Conservation (phyloP, 805 yeast species). For the Saccharomycopsis amapae region DNA sequence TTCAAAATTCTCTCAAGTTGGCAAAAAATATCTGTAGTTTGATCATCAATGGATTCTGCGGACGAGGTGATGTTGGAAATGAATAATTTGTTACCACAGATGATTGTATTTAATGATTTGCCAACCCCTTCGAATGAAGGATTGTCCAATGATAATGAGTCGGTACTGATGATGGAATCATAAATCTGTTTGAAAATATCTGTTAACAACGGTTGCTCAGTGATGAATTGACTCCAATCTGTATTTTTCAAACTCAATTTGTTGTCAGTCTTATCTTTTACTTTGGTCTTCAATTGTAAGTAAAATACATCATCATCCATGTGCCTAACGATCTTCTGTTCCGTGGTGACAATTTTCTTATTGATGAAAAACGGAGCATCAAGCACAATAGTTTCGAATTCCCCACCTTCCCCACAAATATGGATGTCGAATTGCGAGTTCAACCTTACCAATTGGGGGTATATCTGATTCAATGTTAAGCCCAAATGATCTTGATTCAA, state of each 20-base stretch:
- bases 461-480: conserved; percentile 51
- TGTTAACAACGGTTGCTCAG: conserved; percentile 30
- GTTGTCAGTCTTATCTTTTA: conserved; percentile 33
- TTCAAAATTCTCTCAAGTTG: conserved; percentile 34
- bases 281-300: conserved; percentile 38
- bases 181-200: conserved; percentile 35
- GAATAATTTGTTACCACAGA: conserved; percentile 29
- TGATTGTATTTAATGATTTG: too few species aligned
- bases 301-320: conserved; percentile 63
- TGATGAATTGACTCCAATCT: conserved; percentile 9
- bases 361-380: conserved; percentile 79
- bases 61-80: conserved; percentile 39
- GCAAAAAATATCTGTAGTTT: conserved; percentile 43
- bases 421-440: conserved; percentile 73
- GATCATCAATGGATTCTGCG: conserved; percentile 33
- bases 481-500: conserved; percentile 63
- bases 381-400: conserved; percentile 86
- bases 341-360: conserved; percentile 39
- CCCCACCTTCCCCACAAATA: conserved; percentile 99
- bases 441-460: conserved; percentile 49
- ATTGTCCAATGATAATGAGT: neutral
- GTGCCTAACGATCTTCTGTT: conserved; percentile 37
- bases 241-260: conserved; percentile 18
- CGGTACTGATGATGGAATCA: neutral
- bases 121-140: neutral